Conservation (phyloP, 768 basidiomycete genomes). For the Mycena vitilis region DNA sequence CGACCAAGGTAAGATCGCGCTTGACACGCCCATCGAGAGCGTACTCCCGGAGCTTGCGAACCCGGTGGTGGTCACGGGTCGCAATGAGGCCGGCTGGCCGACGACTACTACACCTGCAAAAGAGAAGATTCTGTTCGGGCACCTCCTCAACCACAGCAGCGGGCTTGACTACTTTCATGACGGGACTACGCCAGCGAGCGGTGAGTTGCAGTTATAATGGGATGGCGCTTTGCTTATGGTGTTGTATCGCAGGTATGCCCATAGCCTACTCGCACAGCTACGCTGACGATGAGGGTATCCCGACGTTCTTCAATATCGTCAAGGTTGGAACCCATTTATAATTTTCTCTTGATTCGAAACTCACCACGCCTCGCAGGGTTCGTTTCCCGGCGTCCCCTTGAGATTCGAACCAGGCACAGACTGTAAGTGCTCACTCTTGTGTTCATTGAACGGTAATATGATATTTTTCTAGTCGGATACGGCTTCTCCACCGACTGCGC, state of each 20-base stretch:
- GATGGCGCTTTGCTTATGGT: too few species aligned
- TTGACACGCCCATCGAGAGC: constrained; percentile 42
- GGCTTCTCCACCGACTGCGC: constrained; percentile 40
- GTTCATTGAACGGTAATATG: not conserved
- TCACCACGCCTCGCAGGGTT: constrained; percentile 30
- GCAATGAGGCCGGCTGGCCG: constrained; percentile 15
- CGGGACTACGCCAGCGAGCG: not conserved
- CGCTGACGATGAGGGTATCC: constrained; percentile 35
- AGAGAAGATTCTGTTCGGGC: constrained; percentile 38
- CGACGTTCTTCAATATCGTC: constrained; percentile 41
- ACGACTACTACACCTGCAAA: constrained; percentile 40
- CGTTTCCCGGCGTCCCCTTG: constrained; percentile 41
- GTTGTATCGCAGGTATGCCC: not conserved
- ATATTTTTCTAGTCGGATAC: constrained; percentile 31
- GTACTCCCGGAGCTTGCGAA: constrained; percentile 44
- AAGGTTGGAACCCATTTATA: constrained; percentile 33
- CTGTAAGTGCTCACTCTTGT: constrained; percentile 26
- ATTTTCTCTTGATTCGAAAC: not conserved
- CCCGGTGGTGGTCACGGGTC: constrained; percentile 40
- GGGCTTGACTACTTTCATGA: constrained; percentile 43
- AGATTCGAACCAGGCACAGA: constrained; percentile 43
- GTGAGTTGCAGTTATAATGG: not conserved
- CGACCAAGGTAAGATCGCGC: constrained; percentile 43
- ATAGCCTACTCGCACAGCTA: constrained; percentile 38
- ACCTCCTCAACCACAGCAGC: constrained; percentile 48